A percentile compares a stretch with the other conserved stretches of the same genome.
phyloP scores from a whole-genome alignment of 1,284 basidiomycete genomes.

The Microbotryum silenes-acaulis region DNA sequence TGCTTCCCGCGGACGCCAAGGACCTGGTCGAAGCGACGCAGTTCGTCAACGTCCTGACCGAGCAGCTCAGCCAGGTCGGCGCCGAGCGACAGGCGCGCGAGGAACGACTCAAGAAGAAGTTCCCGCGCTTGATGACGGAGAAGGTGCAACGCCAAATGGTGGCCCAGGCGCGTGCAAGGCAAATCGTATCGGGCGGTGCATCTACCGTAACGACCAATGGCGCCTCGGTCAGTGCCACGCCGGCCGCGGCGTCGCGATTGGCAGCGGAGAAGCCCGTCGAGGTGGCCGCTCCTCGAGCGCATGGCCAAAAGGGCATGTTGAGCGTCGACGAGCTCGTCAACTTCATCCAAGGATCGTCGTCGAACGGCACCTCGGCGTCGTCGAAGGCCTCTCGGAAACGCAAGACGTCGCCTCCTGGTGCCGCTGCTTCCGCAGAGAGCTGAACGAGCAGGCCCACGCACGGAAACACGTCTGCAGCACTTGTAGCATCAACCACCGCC shows the following conservation, averaged over 20 bases:
- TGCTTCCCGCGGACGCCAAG: slow-evolving; percentile 42
- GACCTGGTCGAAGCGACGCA: slow-evolving; percentile 37
- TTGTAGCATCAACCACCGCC: too few species aligned
- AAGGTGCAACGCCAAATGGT: slow-evolving; percentile 21
- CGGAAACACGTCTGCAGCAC: too few species aligned
- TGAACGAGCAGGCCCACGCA: too few species aligned
- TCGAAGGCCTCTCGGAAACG: slow-evolving; percentile 1
- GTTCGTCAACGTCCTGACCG: slow-evolving; percentile 40
- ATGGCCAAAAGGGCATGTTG: slow-evolving; percentile 40
- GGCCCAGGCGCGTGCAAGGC: background rate
- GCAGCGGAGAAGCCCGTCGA: slow-evolving; percentile 10
- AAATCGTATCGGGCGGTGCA: background rate
- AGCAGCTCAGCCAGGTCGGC: slow-evolving; percentile 38
- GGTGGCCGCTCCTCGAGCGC: slow-evolving; percentile 6
- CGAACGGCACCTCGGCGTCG: background rate
- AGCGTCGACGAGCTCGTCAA: slow-evolving; percentile 45
- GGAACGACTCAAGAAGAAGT: slow-evolving; percentile 41
- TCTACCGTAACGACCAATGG: background rate
- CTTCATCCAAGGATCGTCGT: slow-evolving; percentile 38
- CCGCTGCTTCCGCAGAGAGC: too few species aligned
- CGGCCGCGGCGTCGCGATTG: slow-evolving; percentile 18
- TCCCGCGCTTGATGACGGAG: slow-evolving; percentile 41
- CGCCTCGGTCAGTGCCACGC: background rate
- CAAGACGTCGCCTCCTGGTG: slow-evolving; percentile 1
- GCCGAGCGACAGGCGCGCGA: slow-evolving; percentile 40